Base-by-base conservation (phyloP, 208 protist genomes). In the Wallacemonas collosoma region DNA sequence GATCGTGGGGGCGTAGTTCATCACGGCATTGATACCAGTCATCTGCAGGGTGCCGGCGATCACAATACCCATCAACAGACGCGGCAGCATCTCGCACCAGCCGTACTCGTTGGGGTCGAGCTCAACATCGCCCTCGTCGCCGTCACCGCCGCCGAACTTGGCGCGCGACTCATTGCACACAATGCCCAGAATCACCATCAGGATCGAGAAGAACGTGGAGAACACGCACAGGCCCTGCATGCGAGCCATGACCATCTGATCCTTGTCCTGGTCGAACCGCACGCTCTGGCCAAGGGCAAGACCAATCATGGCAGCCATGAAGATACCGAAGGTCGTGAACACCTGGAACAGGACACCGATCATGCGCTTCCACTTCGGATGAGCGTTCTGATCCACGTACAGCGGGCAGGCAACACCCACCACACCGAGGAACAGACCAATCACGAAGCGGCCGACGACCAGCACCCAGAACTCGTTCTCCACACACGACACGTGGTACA, bases 1-100 rank as follows among this genome's bases (percentile, higher is more conserved):
- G 69, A 96, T 94, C 41, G 75, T 87, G 41, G 89, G 89, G 39
- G 91, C 87, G 79, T 95, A 96, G 80, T 93, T 93, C 87, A 93
- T 94, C 41, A 95, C 79, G 53, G 89, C 89, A 72, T 94, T 94
- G 72, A 94, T 93, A 48, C 91, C 91, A 43, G 91, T 96, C 76
- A 96, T 73, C 75, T 94, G 91, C 61, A 86, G 73, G 62, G 91
- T 88, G 35, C 84, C 78, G 40, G 83, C 80, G 68, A 91, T 79
- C 48, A 87, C 75, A 26, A 47, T 26, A 45, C 75, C 85, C 65
- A 96, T 84, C n/a, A 76, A 1, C 36, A 94, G 72, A 14, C 67
- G 83, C 17, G 68, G 68, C 12, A 73, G 17, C 87, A 93, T 91
- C 54, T 89, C 66, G 7, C 43, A 2, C 48, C 53, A 85, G 69